Evolutionary conservation across 495 filamentous ascomycete species (phyloP).

Genomic region (Friedmanniomyces endolithicus): DNA sequence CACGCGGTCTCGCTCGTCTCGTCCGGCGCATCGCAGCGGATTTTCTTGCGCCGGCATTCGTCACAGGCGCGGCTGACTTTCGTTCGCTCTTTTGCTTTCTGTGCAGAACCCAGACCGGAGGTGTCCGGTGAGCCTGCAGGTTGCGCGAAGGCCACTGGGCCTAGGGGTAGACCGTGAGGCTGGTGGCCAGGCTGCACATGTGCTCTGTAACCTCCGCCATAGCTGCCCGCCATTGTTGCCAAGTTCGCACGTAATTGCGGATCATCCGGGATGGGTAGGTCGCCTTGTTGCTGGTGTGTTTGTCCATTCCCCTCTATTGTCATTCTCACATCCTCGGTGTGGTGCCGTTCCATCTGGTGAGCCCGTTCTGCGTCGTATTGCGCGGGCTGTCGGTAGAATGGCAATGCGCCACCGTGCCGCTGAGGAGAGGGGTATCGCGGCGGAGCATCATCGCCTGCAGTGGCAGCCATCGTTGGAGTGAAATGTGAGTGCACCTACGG

Average conservation of each 20-base stretch:
- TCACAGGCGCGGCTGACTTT: constrained; percentile 93
- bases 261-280: constrained; percentile 4
- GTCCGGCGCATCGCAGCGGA: constrained; percentile 79
- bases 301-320: neutral
- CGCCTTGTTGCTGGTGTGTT: neutral
- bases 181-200: neutral
- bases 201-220: neutral
- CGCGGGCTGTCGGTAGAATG: constrained; percentile 11
- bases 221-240: constrained; percentile 11
- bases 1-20: constrained; percentile 71
- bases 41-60: constrained; percentile 91
- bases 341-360: neutral
- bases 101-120: neutral
- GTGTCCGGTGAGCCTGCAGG: neutral
- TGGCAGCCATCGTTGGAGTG: neutral
- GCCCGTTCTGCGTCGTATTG: neutral
- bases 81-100: constrained; percentile 46
- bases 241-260: constrained; percentile 12
- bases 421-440: constrained; percentile 6
- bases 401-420: constrained; percentile 2
- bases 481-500: no score
- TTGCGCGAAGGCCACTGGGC: neutral
- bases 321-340: neutral
- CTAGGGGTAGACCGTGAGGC: neutral
- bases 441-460: neutral